Conservation (phyloP, 2,329 filamentous ascomycete genomes). For the Aspergillus thermomutatus region DNA sequence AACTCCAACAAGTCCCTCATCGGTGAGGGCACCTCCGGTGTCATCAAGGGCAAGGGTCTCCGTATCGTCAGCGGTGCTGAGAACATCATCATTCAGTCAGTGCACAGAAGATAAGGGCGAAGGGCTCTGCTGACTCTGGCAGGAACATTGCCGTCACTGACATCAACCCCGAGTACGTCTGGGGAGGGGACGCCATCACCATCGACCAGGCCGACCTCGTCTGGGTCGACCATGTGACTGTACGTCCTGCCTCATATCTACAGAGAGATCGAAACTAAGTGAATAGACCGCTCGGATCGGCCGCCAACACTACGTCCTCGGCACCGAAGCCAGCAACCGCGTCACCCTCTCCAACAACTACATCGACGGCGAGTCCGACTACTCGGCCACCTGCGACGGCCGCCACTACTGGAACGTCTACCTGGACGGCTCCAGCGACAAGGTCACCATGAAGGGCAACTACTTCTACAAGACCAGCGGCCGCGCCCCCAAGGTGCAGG, state of each 20-base stretch:
- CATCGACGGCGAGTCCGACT: slow-evolving; percentile 54
- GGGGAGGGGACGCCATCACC: slow-evolving; percentile 59
- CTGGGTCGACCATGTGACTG: slow-evolving; percentile 53
- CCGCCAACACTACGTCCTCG: slow-evolving; percentile 60
- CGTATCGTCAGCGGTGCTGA: slow-evolving; percentile 45
- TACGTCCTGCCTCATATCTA: background rate
- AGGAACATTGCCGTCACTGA: slow-evolving; percentile 54
- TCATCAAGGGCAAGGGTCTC: slow-evolving; percentile 59
- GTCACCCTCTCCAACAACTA: slow-evolving; percentile 60
- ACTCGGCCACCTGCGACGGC: slow-evolving; percentile 56
- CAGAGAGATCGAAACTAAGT: background rate
- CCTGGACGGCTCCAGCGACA: slow-evolving; percentile 54
- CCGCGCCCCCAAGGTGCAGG: slow-evolving; percentile 55
- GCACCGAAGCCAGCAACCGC: slow-evolving; percentile 51
- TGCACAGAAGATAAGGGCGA: background rate
- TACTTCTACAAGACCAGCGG: slow-evolving; percentile 60
- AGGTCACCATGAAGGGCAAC: slow-evolving; percentile 59
- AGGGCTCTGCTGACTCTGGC: background rate
- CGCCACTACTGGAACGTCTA: slow-evolving; percentile 61
- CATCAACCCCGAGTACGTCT: slow-evolving; percentile 58
- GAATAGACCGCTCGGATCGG: slow-evolving; percentile 54
- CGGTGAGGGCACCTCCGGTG: slow-evolving; percentile 51
- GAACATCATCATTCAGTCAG: slow-evolving; percentile 57
- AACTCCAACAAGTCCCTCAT: slow-evolving; percentile 57
- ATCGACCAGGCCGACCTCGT: slow-evolving; percentile 42